Evolutionary conservation across 495 filamentous ascomycete genomes (phyloP).

Genomic region (Filosporella fistucella): DNA sequence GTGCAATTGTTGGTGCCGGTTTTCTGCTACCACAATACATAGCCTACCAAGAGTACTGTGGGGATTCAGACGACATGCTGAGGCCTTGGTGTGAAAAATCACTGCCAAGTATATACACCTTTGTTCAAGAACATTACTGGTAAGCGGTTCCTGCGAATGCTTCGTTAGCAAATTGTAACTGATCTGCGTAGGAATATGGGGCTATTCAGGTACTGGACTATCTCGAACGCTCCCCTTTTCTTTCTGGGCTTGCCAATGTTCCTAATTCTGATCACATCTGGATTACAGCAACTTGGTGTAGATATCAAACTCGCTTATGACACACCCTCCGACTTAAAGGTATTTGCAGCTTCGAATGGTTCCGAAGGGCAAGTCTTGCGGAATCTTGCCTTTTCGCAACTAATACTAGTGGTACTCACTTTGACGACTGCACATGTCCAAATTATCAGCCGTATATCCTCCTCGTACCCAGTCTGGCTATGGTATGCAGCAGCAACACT

Average conservation of each 20-base stretch:
- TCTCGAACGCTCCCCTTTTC: slow-evolving; percentile 85
- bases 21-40: slow-evolving; percentile 66
- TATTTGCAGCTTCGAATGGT: neutral
- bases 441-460: slow-evolving; percentile 85
- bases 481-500: slow-evolving; percentile 60
- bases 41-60: slow-evolving; percentile 73
- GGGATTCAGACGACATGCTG: slow-evolving; percentile 18
- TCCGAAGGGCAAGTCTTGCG: slow-evolving; percentile 6
- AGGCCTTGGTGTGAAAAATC: slow-evolving; percentile 70
- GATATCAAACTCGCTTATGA: too few relatives aligned
- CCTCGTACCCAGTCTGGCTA: slow-evolving; percentile 87
- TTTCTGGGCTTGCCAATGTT: slow-evolving; percentile 77
- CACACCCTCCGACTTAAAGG: too few relatives aligned
- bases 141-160: slow-evolving; percentile 33
- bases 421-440: slow-evolving; percentile 84
- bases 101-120: slow-evolving; percentile 84
- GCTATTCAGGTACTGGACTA: slow-evolving; percentile 85
- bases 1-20: slow-evolving; percentile 60
- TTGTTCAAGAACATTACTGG: slow-evolving; percentile 89
- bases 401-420: slow-evolving; percentile 65
- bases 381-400: slow-evolving; percentile 62
- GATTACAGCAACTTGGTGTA: slow-evolving; percentile 47
- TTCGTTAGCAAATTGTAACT: neutral
- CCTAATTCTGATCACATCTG: slow-evolving; percentile 58
- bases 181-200: slow-evolving; percentile 66